These are phyloP conservation scores for Rhizophora mangle DNA, from an alignment of 345 rosid genomes.

Conservation along the genomic window DNA sequence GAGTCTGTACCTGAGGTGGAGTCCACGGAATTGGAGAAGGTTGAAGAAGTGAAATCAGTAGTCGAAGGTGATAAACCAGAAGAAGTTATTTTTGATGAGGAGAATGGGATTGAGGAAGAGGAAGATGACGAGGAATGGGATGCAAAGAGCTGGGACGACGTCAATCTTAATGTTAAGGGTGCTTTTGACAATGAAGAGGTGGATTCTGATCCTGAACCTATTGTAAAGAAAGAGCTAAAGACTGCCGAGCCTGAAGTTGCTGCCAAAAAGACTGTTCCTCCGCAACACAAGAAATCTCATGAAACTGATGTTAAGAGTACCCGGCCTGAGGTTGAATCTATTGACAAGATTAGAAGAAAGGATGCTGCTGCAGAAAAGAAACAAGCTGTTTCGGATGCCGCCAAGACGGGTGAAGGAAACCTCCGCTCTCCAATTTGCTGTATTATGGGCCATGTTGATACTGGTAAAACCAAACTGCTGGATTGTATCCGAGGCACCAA, in stretches of 20 bases:
- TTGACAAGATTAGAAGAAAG: constrained; percentile 32
- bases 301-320: constrained; percentile 29
- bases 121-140: constrained; percentile 89
- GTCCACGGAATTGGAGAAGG: constrained; percentile 41
- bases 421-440: constrained; percentile 96
- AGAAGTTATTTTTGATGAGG: constrained; percentile 41
- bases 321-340: constrained; percentile 33
- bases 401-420: constrained; percentile 44
- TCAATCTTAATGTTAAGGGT: constrained; percentile 67
- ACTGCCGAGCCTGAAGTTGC: constrained; percentile 34
- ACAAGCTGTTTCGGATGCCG: constrained; percentile 30
- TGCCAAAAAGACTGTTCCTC: constrained; percentile 25
- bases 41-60: constrained; percentile 38
- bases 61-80: constrained; percentile 44
- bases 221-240: constrained; percentile 51
- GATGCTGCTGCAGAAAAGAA: constrained; percentile 35
- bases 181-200: constrained; percentile 87
- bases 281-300: constrained; percentile 28
- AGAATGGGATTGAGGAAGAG: constrained; percentile 62
- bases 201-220: constrained; percentile 54
- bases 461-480: constrained; percentile 93
- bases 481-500: constrained; percentile 96
- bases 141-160: constrained; percentile 92
- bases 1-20: constrained; percentile 38
- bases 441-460: constrained; percentile 98